phyloP scores from a whole-genome alignment of 768 basidiomycete species.

The Russula sp. region DNA sequence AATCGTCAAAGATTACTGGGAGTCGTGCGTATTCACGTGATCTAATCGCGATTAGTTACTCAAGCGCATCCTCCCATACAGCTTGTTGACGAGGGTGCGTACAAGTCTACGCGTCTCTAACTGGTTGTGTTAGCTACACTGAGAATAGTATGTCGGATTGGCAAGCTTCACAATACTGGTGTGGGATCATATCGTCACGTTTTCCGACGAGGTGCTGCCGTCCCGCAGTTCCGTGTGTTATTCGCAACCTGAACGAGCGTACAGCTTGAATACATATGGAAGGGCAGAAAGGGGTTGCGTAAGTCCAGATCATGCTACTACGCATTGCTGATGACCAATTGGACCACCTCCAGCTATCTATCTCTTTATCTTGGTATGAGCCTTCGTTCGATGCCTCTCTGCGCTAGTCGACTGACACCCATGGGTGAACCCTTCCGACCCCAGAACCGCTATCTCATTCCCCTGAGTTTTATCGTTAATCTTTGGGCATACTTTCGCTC shows the following conservation, averaged over 20 bases:
- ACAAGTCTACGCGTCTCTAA: neutral
- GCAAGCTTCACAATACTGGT: slow-evolving; percentile 45
- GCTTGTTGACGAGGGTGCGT: neutral
- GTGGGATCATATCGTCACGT: slow-evolving; percentile 53
- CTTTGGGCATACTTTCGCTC: slow-evolving; percentile 31
- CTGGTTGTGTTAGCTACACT: neutral
- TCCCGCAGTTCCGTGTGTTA: no score
- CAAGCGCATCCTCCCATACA: neutral
- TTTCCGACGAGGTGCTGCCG: slow-evolving; percentile 38
- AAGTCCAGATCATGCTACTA: slow-evolving; percentile 24
- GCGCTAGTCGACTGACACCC: neutral
- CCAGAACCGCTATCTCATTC: slow-evolving; percentile 61
- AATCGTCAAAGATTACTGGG: no score
- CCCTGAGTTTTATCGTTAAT: slow-evolving; percentile 58
- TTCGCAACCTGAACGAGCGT: neutral
- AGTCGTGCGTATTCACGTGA: no score
- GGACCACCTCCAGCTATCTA: slow-evolving; percentile 28
- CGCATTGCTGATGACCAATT: neutral
- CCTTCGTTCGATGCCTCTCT: neutral
- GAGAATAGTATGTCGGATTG: slow-evolving; percentile 44
- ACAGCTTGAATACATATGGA: slow-evolving; percentile 50
- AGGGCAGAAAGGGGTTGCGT: slow-evolving; percentile 42
- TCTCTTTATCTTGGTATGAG: slow-evolving; percentile 36
- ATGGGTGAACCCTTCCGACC: neutral
- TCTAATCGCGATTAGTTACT: no score